Conservation (phyloP, 495 filamentous ascomycete species). For the Daldinia bambusicola region DNA sequence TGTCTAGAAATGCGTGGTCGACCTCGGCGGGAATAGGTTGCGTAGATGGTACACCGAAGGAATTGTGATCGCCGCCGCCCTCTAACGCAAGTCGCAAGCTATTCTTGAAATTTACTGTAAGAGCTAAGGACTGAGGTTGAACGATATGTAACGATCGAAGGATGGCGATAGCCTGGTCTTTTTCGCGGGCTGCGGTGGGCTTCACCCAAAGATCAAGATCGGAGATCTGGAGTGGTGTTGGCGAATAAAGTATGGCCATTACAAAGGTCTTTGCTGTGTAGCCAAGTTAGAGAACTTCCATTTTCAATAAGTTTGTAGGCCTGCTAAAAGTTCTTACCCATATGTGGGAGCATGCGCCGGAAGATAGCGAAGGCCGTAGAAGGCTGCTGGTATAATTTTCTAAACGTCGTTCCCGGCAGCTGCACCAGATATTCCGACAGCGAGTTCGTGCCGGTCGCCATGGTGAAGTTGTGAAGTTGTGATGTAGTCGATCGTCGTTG, state of each 20-base stretch:
- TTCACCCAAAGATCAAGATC: slow-evolving; percentile 88
- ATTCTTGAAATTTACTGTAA: slow-evolving; percentile 78
- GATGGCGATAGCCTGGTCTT: slow-evolving; percentile 82
- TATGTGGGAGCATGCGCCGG: slow-evolving; percentile 92
- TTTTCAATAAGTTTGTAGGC: slow-evolving; percentile 3
- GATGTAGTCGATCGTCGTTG: slow-evolving; percentile 22
- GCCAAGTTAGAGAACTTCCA: slow-evolving; percentile 21
- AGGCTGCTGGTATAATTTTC: slow-evolving; percentile 91
- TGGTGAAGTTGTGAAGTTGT: slow-evolving; percentile 50
- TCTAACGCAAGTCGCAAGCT: slow-evolving; percentile 86
- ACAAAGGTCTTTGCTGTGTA: slow-evolving; percentile 89
- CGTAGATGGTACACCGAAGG: slow-evolving; percentile 85
- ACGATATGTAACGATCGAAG: slow-evolving; percentile 87
- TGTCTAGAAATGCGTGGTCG: slow-evolving; percentile 77
- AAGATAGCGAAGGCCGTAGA: slow-evolving; percentile 96
- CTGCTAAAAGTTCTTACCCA: slow-evolving; percentile 66
- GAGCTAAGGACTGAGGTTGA: slow-evolving; percentile 69
- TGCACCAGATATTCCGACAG: slow-evolving; percentile 89
- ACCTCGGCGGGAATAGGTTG: slow-evolving; percentile 67
- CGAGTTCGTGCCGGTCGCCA: slow-evolving; percentile 60
- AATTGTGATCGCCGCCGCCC: slow-evolving; percentile 83
- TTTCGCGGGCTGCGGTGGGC: slow-evolving; percentile 75
- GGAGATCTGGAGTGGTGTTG: slow-evolving; percentile 73
- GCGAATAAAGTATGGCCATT: slow-evolving; percentile 91
- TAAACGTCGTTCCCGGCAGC: slow-evolving; percentile 87